Conservation (phyloP, 2,329 filamentous ascomycete species). For the Colletotrichum sansevieriae region DNA sequence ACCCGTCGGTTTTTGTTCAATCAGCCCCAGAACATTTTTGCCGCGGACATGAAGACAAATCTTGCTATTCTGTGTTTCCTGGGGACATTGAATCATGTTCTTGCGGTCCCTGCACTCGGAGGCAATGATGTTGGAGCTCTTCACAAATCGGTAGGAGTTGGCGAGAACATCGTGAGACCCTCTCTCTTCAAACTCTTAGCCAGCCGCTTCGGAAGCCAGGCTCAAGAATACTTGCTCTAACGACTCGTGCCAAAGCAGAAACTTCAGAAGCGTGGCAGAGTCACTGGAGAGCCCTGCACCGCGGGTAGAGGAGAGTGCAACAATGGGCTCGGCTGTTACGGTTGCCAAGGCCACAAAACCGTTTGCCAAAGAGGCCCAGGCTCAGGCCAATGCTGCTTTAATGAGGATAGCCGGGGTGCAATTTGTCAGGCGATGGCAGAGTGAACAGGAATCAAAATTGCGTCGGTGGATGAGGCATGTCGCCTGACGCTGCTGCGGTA, state of each 20-base stretch:
- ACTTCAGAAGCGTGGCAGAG: conserved; percentile 15
- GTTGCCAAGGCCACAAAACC: conserved; percentile 22
- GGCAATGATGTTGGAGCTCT: no score
- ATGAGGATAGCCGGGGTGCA: conserved; percentile 14
- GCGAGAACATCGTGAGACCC: no score
- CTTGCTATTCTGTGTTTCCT: no score
- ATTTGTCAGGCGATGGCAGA: not conserved
- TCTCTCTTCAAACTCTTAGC: no score
- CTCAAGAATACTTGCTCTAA: not conserved
- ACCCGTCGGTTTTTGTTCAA: no score
- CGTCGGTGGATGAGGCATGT: not conserved
- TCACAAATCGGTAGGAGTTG: no score
- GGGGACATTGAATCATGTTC: no score
- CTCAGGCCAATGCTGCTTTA: conserved; percentile 14
- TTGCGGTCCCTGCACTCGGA: no score
- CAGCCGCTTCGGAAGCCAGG: no score
- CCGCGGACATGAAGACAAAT: no score
- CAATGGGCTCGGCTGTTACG: conserved; percentile 18
- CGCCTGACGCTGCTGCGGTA: no score
- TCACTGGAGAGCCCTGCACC: conserved; percentile 9
- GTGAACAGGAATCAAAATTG: not conserved
- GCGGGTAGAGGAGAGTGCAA: conserved; percentile 18
- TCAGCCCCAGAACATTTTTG: no score
- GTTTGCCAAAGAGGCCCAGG: conserved; percentile 14
- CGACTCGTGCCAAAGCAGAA: not conserved